Evolutionary conservation across 331 rosid genomes (phyloP).

Genomic region (Pyracantha coccinea): DNA sequence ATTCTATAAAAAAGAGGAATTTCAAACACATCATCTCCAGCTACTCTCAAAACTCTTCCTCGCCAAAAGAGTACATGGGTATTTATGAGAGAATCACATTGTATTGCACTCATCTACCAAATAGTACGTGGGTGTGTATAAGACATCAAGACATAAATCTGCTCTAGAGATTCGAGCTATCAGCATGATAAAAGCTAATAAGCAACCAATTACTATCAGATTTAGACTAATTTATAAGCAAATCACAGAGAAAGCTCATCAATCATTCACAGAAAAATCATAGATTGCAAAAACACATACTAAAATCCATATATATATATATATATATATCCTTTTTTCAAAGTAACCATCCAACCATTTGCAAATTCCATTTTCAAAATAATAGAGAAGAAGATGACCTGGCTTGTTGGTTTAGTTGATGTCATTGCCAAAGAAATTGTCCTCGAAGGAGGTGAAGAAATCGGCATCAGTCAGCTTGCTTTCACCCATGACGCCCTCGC

Average conservation of each 20-base stretch:
- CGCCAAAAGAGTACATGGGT: no score
- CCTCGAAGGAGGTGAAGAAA: conserved; percentile 70
- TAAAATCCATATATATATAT: background rate
- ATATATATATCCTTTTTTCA: background rate
- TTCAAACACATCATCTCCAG: no score
- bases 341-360: background rate
- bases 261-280: background rate
- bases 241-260: background rate
- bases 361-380: background rate
- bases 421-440: conserved; percentile 77
- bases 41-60: no score
- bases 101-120: no score
- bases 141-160: no score
- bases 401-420: conserved; percentile 29
- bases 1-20: no score
- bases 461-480: conserved; percentile 70
- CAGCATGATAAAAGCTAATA: no score
- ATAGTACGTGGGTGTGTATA: no score
- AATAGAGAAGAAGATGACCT: background rate
- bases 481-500: conserved; percentile 58
- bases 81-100: no score
- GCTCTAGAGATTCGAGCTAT: no score
- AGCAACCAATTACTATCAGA: background rate
- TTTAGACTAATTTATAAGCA: background rate
- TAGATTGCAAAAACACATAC: background rate